These are phyloP conservation scores for Phoenix dactylifera DNA, from an alignment of 176 grass and related monocot genomes.

Conservation along the genomic window DNA sequence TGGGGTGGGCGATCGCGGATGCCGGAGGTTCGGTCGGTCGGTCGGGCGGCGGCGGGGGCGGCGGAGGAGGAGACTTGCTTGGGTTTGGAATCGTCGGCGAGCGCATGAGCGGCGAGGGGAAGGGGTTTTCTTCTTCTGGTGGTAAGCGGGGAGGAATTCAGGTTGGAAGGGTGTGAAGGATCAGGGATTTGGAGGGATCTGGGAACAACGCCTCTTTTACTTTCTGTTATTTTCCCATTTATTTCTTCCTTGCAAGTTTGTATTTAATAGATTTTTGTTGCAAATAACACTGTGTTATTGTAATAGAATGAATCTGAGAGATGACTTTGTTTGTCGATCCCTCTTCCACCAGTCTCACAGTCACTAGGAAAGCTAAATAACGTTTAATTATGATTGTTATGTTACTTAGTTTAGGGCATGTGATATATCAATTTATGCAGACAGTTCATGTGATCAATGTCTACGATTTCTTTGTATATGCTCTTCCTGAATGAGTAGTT, in stretches of 20 bases:
- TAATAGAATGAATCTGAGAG: conserved; percentile 85
- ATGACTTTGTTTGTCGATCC: conserved; percentile 16
- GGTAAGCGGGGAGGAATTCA: conserved; percentile 17
- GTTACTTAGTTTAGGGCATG: no score
- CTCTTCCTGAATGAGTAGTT: no score
- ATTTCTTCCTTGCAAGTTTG: no score
- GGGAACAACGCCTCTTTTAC: no score
- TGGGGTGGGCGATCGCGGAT: conserved; percentile 9
- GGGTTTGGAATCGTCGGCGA: conserved; percentile 24
- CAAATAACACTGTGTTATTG: neutral
- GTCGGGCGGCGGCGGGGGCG: neutral
- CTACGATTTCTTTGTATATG: no score
- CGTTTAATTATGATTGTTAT: no score
- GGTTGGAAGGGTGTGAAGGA: conserved; percentile 34
- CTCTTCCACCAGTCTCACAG: no score
- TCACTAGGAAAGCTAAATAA: no score
- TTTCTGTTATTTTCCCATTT: neutral
- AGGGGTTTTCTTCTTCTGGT: conserved; percentile 5
- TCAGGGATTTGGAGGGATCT: conserved; percentile 13
- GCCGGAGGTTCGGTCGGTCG: no score
- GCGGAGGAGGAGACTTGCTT: conserved; percentile 23
- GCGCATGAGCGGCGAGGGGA: conserved; percentile 12
- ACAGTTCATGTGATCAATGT: no score
- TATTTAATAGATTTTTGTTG: no score
- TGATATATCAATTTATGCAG: no score